Conservation (phyloP, 2,329 filamentous ascomycete species). For the Simplicillium sp. region DNA sequence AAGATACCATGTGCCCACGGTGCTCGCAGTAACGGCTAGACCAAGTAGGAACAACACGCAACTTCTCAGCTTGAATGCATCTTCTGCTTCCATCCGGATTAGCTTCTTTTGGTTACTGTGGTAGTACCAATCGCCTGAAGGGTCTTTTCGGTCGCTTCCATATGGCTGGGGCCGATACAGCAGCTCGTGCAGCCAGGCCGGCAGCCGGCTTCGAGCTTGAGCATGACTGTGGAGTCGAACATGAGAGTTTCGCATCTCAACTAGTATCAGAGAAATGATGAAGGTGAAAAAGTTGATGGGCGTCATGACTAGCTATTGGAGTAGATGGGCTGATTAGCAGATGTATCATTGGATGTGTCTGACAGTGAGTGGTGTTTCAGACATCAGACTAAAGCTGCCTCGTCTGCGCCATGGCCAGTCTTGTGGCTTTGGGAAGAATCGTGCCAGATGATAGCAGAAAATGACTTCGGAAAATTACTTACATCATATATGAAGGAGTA, state of each 20-base stretch:
- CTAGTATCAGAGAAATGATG: slow-evolving; percentile 52
- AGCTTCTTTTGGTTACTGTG: slow-evolving; percentile 51
- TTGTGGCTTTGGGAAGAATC: no score
- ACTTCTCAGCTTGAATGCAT: slow-evolving; percentile 52
- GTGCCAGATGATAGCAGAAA: no score
- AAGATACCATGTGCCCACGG: no score
- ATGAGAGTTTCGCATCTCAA: slow-evolving; percentile 48
- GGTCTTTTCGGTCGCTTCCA: slow-evolving; percentile 17
- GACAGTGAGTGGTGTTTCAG: no score
- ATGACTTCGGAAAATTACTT: no score
- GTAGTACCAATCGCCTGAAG: slow-evolving; percentile 30
- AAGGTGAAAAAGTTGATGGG: slow-evolving; percentile 56
- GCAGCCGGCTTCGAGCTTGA: slow-evolving; percentile 19
- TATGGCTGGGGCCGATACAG: slow-evolving; percentile 31
- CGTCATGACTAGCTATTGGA: slow-evolving; percentile 41
- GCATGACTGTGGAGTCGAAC: slow-evolving; percentile 32
- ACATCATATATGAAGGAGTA: no score
- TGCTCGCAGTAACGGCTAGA: no score
- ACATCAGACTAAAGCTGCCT: no score
- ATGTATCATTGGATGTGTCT: no score
- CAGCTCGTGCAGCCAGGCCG: slow-evolving; percentile 29
- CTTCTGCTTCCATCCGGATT: slow-evolving; percentile 50
- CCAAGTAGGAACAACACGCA: no score
- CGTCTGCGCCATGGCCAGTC: no score
- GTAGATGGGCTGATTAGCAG: no score